phyloP scores from a whole-genome alignment of 805 yeast genomes.

The Huiozyma naganishii region DNA sequence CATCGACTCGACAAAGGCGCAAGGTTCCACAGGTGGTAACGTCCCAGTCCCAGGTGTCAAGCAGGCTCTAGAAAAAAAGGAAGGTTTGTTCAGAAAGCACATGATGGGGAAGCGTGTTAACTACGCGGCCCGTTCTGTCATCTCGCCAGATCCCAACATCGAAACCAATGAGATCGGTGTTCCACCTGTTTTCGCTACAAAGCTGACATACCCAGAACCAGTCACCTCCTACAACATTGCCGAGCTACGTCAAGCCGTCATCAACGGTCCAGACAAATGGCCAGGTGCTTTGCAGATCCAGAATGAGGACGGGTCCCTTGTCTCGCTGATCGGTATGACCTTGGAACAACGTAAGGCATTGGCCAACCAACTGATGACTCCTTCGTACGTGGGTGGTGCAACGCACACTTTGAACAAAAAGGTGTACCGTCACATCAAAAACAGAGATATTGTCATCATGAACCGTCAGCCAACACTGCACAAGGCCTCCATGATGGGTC shows the following conservation, averaged over 20 bases:
- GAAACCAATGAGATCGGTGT: conserved; percentile 98
- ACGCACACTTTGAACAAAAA: conserved; percentile 69
- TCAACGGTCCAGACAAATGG: conserved; percentile 96
- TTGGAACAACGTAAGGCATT: conserved; percentile 88
- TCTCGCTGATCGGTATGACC: conserved; percentile 80
- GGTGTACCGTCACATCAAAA: conserved; percentile 87
- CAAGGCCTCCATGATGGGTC: conserved; percentile 99
- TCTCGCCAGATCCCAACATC: conserved; percentile 96
- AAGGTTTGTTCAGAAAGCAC: conserved; percentile 94
- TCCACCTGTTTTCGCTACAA: conserved; percentile 95
- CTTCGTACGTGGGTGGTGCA: conserved; percentile 46
- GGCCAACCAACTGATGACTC: conserved; percentile 90
- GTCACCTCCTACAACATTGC: conserved; percentile 87
- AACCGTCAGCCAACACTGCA: conserved; percentile 98
- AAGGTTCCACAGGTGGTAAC: conserved; percentile 47
- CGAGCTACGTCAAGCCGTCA: conserved; percentile 86
- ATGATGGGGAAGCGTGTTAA: conserved; percentile 99
- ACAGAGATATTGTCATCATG: conserved; percentile 93
- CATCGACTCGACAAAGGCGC: conserved; percentile 84
- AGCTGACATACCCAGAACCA: conserved; percentile 95
- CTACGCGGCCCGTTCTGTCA: conserved; percentile 97
- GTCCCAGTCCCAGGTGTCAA: conserved; percentile 87
- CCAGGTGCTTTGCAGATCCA: conserved; percentile 97
- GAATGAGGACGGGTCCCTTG: conserved; percentile 83
- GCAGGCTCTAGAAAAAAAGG: conserved; percentile 96